Conservation (phyloP, 179 eudicot genomes). For the Camellia oleifera region DNA sequence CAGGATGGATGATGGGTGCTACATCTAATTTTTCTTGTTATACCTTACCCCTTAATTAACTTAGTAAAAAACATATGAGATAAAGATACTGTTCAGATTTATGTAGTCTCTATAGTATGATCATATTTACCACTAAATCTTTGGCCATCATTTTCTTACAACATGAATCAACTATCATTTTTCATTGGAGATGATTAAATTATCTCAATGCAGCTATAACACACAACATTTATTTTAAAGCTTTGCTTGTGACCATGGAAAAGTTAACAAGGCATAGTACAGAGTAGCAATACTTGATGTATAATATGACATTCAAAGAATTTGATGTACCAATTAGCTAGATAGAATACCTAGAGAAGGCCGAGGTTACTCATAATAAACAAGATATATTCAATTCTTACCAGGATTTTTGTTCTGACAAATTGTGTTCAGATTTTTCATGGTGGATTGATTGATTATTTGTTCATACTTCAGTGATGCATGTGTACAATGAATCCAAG, state of each 20-base stretch:
- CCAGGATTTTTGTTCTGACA: not conserved
- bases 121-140: not conserved
- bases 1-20: conserved; percentile 98
- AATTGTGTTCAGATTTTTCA: not conserved
- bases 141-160: not conserved
- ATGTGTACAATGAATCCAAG: not conserved
- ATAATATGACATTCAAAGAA: not conserved
- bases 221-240: not conserved
- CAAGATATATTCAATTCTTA: not conserved
- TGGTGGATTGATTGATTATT: not conserved
- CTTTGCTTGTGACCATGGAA: not conserved
- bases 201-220: not conserved
- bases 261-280: not conserved
- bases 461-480: not conserved
- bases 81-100: not conserved
- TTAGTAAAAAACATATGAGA: not conserved
- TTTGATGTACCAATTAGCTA: too few relatives aligned
- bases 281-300: not conserved
- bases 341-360: not conserved
- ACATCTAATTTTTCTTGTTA: conserved; percentile 7
- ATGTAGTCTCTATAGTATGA: not conserved
- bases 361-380: not conserved
- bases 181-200: not conserved
- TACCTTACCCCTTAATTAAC: conserved; percentile 8
- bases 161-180: not conserved